A percentile compares a stretch with the other conserved stretches of the same genome.
phyloP scores from a whole-genome alignment of 2,329 filamentous ascomycete genomes.

The Aspergillus sp. region DNA sequence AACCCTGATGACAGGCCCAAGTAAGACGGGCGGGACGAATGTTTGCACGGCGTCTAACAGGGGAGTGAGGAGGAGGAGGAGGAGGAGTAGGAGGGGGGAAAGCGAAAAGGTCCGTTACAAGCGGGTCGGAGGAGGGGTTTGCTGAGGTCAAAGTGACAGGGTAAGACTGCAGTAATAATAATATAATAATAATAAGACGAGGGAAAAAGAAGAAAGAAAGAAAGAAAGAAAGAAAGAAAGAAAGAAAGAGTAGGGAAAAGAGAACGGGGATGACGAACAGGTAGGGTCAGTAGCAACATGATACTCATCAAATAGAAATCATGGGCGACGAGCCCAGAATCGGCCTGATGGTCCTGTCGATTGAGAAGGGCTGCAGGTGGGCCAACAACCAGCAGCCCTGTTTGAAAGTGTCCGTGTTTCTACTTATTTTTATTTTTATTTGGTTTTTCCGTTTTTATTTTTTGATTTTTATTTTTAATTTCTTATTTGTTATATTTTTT shows the following conservation, averaged over 20 bases:
- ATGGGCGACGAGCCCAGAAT: slow-evolving; percentile 15
- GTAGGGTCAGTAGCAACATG: slow-evolving; percentile 7
- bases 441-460: slow-evolving; percentile 5
- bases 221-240: background rate
- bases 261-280: slow-evolving; percentile 8
- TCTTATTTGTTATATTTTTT: no score
- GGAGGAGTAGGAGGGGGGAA: slow-evolving; percentile 4
- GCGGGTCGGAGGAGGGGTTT: slow-evolving; percentile 25
- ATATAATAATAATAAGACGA: no score
- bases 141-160: slow-evolving; percentile 21
- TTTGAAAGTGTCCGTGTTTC: slow-evolving; percentile 11
- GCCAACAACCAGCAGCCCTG: slow-evolving; percentile 17
- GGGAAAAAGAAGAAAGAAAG: slow-evolving; percentile 6
- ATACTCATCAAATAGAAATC: slow-evolving; percentile 19
- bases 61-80: slow-evolving; percentile 7
- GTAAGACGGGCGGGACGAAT: slow-evolving; percentile 22
- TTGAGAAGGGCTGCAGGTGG: slow-evolving; percentile 21
- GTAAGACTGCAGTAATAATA: slow-evolving; percentile 15
- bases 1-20: slow-evolving; percentile 1
- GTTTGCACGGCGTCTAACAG: slow-evolving; percentile 33
- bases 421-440: slow-evolving; percentile 6
- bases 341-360: slow-evolving; percentile 19
- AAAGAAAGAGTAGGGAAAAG: background rate
- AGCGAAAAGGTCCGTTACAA: slow-evolving; percentile 16
- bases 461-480: background rate